A percentile compares a stretch with the other conserved stretches of the same genome.
These are phyloP conservation scores for Fusarium begoniae DNA, from an alignment of 2,329 filamentous ascomycete species.

Conservation along the genomic window DNA sequence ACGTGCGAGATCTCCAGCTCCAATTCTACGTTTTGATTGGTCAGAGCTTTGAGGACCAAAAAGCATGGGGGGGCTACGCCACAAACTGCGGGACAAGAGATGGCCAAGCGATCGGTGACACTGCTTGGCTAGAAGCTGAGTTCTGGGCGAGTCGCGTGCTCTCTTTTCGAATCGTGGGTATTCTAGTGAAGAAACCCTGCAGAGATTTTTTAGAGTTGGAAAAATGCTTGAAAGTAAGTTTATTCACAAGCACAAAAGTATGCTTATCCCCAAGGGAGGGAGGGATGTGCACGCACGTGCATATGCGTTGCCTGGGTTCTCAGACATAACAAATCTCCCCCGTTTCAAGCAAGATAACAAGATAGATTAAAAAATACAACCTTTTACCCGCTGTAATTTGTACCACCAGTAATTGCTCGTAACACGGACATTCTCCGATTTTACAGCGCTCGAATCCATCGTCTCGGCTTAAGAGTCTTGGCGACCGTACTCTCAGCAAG, in stretches of 20 bases:
- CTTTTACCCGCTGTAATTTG: neutral
- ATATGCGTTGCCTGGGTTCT: neutral
- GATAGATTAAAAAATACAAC: neutral
- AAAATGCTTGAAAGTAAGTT: constrained; percentile 1
- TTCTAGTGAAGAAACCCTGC: neutral
- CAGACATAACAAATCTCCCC: neutral
- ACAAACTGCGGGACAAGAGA: constrained; percentile 22
- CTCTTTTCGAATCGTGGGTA: neutral
- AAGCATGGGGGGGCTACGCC: constrained; percentile 2
- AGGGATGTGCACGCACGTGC: constrained; percentile 13
- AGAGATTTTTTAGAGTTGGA: constrained; percentile 1
- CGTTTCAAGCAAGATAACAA: too few relatives aligned
- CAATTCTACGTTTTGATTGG: neutral
- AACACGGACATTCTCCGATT: neutral
- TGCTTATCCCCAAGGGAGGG: neutral
- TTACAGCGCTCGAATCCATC: neutral
- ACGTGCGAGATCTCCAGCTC: constrained; percentile 19
- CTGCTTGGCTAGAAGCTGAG: constrained; percentile 16
- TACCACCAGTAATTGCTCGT: neutral
- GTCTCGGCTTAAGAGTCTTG: neutral
- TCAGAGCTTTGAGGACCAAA: neutral
- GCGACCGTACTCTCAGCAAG: neutral
- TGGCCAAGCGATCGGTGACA: constrained; percentile 23
- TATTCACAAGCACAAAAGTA: neutral
- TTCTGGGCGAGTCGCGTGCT: constrained; percentile 25